These are phyloP conservation scores for Globisporangium iwayamae DNA, from an alignment of 352 stramenopile genomes.

Conservation along the genomic window DNA sequence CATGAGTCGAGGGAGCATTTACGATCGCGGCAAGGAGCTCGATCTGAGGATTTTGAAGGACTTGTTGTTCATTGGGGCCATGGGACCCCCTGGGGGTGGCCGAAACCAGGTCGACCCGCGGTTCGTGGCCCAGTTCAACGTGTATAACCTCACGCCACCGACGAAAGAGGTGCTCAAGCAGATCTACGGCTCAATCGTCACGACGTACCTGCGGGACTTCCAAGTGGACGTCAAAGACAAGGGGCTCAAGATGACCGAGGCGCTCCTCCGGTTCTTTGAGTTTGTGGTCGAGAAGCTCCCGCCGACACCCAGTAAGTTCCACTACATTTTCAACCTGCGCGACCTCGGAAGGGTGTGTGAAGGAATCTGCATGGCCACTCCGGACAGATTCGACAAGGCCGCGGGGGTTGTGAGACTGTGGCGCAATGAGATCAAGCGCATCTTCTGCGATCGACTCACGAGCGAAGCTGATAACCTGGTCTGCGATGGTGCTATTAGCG, in stretches of 20 bases:
- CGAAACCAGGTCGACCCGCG: conserved; percentile 93
- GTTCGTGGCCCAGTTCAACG: conserved; percentile 94
- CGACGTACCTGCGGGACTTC: conserved; percentile 88
- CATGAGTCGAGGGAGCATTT: conserved; percentile 89
- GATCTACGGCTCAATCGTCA: conserved; percentile 94
- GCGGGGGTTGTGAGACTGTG: conserved; percentile 86
- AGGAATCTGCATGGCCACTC: conserved; percentile 91
- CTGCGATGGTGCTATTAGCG: conserved; percentile 76
- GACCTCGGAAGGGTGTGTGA: conserved; percentile 94
- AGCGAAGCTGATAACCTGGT: conserved; percentile 79
- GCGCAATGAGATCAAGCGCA: conserved; percentile 91
- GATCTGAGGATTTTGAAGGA: conserved; percentile 93
- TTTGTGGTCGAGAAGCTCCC: conserved; percentile 90
- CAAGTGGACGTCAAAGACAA: conserved; percentile 78
- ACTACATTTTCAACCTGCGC: conserved; percentile 97
- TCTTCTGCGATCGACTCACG: conserved; percentile 93
- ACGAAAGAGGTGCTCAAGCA: conserved; percentile 88
- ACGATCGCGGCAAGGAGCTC: conserved; percentile 94
- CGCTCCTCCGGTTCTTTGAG: conserved; percentile 87
- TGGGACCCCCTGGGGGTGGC: conserved; percentile 93
- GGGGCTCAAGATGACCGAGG: conserved; percentile 78
- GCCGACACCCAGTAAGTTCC: conserved; percentile 93
- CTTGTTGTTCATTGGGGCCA: conserved; percentile 92
- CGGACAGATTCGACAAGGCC: conserved; percentile 79
- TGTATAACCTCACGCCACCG: conserved; percentile 94